These are phyloP conservation scores for Petunia axillaris DNA, from an alignment of 257 asterid genomes.

Conservation along the genomic window DNA sequence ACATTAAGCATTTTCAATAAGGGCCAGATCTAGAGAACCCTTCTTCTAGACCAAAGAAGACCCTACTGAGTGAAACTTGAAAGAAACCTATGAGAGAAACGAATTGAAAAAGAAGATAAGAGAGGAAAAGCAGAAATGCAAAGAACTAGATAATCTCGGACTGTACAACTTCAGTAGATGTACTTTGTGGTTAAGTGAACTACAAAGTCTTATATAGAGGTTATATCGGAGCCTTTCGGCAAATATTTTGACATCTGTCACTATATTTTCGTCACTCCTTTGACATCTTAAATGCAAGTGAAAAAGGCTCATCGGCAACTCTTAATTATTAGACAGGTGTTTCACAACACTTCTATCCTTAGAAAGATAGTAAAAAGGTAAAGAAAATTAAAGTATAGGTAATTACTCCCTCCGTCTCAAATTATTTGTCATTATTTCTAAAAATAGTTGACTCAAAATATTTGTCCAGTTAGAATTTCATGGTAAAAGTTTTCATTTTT, in stretches of 20 bases:
- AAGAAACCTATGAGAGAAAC: not conserved
- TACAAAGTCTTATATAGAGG: not conserved
- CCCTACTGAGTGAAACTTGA: no score
- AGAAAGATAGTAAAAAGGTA: no score
- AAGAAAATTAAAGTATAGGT: no score
- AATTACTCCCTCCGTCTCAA: no score
- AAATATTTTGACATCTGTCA: not conserved
- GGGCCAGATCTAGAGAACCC: not conserved
- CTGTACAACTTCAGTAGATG: not conserved
- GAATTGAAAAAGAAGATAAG: no score
- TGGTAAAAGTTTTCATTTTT: no score
- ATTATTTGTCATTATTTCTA: no score
- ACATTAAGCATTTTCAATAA: not conserved
- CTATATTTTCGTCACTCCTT: not conserved
- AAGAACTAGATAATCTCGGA: no score
- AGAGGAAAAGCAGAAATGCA: not conserved
- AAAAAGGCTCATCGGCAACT: conserved; percentile 23
- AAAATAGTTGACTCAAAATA: no score
- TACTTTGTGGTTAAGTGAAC: not conserved
- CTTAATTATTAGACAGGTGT: conserved; percentile 21
- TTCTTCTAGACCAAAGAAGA: not conserved
- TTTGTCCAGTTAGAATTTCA: no score
- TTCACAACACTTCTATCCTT: conserved; percentile 20
- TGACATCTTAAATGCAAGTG: conserved; percentile 14
- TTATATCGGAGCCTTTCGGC: not conserved